A percentile compares a stretch with the other conserved stretches of the same genome.
Conservation (phyloP, 2,329 filamentous ascomycete species). For the Aspergillus alliaceus region DNA sequence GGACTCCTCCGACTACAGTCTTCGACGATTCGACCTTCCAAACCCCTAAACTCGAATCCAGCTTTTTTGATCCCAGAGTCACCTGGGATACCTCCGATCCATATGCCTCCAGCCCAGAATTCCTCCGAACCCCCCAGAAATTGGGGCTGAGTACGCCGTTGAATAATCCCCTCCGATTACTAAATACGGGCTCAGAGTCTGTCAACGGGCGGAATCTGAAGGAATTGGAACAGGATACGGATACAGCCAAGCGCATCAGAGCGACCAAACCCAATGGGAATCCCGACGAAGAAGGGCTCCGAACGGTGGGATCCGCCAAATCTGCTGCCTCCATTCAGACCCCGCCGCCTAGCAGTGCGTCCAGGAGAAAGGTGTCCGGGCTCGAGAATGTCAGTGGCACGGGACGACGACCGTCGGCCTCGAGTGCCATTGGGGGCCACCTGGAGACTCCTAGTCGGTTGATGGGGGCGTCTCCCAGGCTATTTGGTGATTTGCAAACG, state of each 20-base stretch:
- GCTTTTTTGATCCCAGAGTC: conserved; percentile 47
- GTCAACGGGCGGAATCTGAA: conserved; percentile 19
- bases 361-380: conserved; percentile 47
- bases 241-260: conserved; percentile 35
- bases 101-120: conserved; percentile 48
- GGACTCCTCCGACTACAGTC: conserved; percentile 41
- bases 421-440: conserved; percentile 28
- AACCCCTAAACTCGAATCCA: conserved; percentile 49
- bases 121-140: conserved; percentile 44
- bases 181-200: conserved; percentile 14
- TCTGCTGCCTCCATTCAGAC: conserved; percentile 58
- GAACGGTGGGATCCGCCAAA: conserved; percentile 37
- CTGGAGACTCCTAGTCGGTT: conserved; percentile 48
- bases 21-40: conserved; percentile 43
- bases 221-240: conserved; percentile 29
- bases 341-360: conserved; percentile 61
- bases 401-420: conserved; percentile 21
- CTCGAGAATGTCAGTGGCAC: conserved; percentile 25
- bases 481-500: conserved; percentile 56
- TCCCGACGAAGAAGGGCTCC: conserved; percentile 31
- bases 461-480: conserved; percentile 45
- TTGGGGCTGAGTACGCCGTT: conserved; percentile 36
- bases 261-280: conserved; percentile 26
- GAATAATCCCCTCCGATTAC: conserved; percentile 23
- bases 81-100: conserved; percentile 49